Percentiles rank a stretch among this genome's conserved stretches.
Conservation (phyloP, 2,329 filamentous ascomycete species). For the Pestalotiopsis sp. region DNA sequence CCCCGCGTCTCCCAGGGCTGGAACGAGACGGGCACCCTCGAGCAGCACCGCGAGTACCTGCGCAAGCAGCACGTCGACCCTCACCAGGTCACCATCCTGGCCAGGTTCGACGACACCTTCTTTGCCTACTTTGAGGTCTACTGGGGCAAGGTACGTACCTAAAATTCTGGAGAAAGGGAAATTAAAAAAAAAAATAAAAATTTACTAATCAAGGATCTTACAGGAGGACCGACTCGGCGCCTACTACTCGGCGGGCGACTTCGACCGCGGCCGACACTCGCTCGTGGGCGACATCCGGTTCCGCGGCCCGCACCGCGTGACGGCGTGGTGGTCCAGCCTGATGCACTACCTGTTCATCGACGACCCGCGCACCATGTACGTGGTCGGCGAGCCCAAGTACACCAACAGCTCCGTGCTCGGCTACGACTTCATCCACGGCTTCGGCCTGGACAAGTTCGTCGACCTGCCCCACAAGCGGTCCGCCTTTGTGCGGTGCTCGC, state of each 20-base stretch:
- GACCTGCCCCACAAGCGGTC: conserved; percentile 74
- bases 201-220: neutral
- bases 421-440: conserved; percentile 76
- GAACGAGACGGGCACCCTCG: conserved; percentile 77
- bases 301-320: conserved; percentile 62
- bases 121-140: conserved; percentile 85
- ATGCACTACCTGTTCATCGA: conserved; percentile 67
- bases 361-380: conserved; percentile 57
- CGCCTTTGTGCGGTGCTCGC: conserved; percentile 65
- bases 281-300: conserved; percentile 62
- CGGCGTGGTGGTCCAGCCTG: conserved; percentile 63
- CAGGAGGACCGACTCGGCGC: conserved; percentile 59
- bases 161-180: neutral
- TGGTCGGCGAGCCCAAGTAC: conserved; percentile 73
- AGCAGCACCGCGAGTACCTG: conserved; percentile 75
- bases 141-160: conserved; percentile 62
- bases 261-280: conserved; percentile 60
- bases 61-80: conserved; percentile 69
- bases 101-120: conserved; percentile 68
- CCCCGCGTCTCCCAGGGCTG: conserved; percentile 79
- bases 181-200: neutral
- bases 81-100: conserved; percentile 72
- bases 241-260: conserved; percentile 58
- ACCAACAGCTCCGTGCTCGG: conserved; percentile 71
- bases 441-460: conserved; percentile 72